Evolutionary conservation across 257 asterid species (phyloP).

Genomic region (Lantana camara): DNA sequence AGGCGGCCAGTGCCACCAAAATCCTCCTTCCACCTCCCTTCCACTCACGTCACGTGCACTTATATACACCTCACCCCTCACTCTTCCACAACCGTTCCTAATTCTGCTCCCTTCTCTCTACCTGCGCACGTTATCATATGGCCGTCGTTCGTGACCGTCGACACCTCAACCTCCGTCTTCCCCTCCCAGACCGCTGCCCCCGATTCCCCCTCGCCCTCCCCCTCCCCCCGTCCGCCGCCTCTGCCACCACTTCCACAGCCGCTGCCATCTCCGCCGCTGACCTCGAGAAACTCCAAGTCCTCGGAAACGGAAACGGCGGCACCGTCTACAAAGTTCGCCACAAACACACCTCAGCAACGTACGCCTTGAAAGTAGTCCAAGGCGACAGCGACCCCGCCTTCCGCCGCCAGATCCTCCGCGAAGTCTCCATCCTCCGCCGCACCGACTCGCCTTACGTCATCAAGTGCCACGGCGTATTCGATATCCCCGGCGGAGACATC

Average conservation of each 20-base stretch:
- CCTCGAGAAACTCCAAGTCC: slow-evolving; percentile 74
- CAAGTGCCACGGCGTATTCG: slow-evolving; percentile 74
- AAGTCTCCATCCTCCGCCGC: slow-evolving; percentile 76
- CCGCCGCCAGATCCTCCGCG: slow-evolving; percentile 88
- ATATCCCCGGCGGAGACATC: slow-evolving; percentile 74
- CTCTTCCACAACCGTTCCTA: too few relatives aligned
- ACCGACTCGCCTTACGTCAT: slow-evolving; percentile 80
- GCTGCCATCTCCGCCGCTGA: slow-evolving; percentile 48
- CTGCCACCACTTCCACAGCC: too few relatives aligned
- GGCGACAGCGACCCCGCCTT: slow-evolving; percentile 70
- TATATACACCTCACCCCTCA: too few relatives aligned
- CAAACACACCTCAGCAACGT: slow-evolving; percentile 46
- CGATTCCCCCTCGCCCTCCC: slow-evolving; percentile 69
- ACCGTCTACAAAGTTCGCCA: slow-evolving; percentile 89
- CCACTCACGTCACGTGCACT: too few relatives aligned
- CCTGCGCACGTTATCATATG: slow-evolving; percentile 34
- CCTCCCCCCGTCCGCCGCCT: slow-evolving; percentile 34
- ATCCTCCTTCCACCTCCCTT: too few relatives aligned
- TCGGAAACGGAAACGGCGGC: slow-evolving; percentile 92
- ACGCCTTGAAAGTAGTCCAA: slow-evolving; percentile 82
- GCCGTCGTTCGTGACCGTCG: slow-evolving; percentile 83
- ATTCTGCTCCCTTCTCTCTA: too few relatives aligned
- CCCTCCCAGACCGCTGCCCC: slow-evolving; percentile 75
- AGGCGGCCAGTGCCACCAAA: too few relatives aligned
- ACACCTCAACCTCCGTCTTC: slow-evolving; percentile 79